phyloP scores from a whole-genome alignment of 2,329 filamentous ascomycete species.

The Paracoccidioides lutzii region DNA sequence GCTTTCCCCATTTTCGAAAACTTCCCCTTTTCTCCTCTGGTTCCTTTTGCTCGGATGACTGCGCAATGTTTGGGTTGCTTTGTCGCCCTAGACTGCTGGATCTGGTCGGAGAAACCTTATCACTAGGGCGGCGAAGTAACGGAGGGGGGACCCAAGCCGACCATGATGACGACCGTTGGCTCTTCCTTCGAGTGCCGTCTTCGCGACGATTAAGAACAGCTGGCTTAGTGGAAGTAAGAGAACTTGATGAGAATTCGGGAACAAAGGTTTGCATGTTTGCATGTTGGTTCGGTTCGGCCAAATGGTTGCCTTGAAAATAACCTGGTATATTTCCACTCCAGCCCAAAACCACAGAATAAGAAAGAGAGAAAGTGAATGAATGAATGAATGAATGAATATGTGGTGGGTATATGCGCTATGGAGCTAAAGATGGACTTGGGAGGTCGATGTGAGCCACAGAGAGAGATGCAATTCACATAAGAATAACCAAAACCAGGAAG shows the following conservation, averaged over 20 bases:
- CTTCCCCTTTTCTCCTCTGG: neutral
- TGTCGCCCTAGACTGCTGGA: conserved; percentile 1
- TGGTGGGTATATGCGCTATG: neutral
- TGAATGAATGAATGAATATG: too few species aligned
- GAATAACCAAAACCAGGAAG: neutral
- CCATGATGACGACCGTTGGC: conserved; percentile 9
- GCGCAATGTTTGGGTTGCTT: neutral
- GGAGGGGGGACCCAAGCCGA: conserved; percentile 8
- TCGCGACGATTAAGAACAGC: conserved; percentile 4
- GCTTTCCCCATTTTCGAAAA: conserved; percentile 1
- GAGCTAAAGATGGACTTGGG: neutral
- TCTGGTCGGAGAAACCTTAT: neutral
- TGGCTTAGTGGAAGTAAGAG: conserved; percentile 6
- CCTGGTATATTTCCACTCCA: neutral
- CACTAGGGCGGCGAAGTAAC: conserved; percentile 1
- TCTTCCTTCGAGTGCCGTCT: neutral
- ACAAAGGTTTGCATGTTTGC: conserved; percentile 5
- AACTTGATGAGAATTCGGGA: conserved; percentile 4
- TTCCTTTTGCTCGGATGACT: neutral
- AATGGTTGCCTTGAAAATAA: neutral
- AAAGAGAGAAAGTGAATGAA: neutral
- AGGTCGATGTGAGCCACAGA: neutral
- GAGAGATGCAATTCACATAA: too few species aligned
- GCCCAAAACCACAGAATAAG: neutral
- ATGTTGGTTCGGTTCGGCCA: neutral